Evolutionary conservation across 1,139 yeast species (phyloP), one percentile per base, ranked within the genome.

Genomic region (Yamadazyma conglobata): DNA sequence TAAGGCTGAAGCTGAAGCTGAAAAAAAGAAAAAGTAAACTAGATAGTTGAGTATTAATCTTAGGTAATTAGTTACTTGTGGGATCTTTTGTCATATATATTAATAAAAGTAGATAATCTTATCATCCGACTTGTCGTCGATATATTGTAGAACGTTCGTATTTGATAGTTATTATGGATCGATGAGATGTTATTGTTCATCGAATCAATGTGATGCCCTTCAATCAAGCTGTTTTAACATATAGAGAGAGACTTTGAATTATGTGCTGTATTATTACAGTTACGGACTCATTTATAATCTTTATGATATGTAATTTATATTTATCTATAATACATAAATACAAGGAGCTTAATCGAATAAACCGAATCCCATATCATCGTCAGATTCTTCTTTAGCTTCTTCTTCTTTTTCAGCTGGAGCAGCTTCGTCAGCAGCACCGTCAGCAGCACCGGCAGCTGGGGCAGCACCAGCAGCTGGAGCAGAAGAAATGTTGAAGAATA

Each of bases 1-100:
- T 54, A 78, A 78, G 77, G 97, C 97, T 70, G 97, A 86, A 74
- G 96, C 96, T 68, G 97, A 89, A 77, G 96, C 95, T 75, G 96
- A 87, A 61, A 88, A 88, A 89, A 64, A 66, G 61, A 87, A 87
- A 87, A 87, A 87, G 80, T 84, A 83, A 28, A 32, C 12, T 23
- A 23, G 5, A 18, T 23, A 27, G 24, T 29, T 19, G 25, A 24
- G 24, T 24, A 23, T 65, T 80, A 81, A 72, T 81, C 47, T 19
- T 24, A 17, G 9, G 6, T 17, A 7, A 17, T 17, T 7, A 7
- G 19, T 6, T 17, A 7, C 9, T 17, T 17, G 15, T 25, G 27
- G 21, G 27, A 18, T 23, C 25, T 23, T 23, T 23, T 23, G 25
- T 18, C 22, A 25, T 25, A 25, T 17, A 25, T 18, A 17, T 18